phyloP scores from a whole-genome alignment of 2,329 filamentous ascomycete genomes.

The Calonectria naviculata region DNA sequence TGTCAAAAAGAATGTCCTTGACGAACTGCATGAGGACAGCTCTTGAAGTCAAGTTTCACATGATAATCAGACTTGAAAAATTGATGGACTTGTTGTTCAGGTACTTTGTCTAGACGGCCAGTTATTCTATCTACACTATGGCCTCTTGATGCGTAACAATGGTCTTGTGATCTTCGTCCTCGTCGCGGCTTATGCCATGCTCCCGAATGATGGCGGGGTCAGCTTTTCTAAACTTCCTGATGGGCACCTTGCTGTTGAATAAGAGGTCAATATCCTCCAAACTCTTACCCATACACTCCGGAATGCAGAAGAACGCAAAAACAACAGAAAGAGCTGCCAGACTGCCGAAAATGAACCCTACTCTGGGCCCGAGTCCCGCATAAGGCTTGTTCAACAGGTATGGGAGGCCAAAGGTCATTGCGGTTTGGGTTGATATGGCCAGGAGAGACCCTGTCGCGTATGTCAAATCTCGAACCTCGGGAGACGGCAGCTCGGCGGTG shows the following conservation, averaged over 20 bases:
- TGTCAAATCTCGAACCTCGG: constrained; percentile 45
- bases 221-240: constrained; percentile 33
- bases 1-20: no score
- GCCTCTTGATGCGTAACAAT: background rate
- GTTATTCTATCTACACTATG: no score
- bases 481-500: constrained; percentile 46
- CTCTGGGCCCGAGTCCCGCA: constrained; percentile 43
- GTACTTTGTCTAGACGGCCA: no score
- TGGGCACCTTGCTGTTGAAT: constrained; percentile 25
- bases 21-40: no score
- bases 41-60: no score
- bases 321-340: constrained; percentile 22
- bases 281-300: constrained; percentile 33
- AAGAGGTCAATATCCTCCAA: constrained; percentile 40
- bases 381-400: constrained; percentile 50
- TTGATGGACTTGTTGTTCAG: no score
- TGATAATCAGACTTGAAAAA: no score
- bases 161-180: background rate
- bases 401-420: constrained; percentile 46
- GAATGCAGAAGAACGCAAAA: constrained; percentile 32
- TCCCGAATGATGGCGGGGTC: background rate
- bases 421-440: constrained; percentile 16
- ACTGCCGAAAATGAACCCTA: constrained; percentile 32
- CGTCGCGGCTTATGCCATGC: background rate
- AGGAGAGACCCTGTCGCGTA: constrained; percentile 42